Percentiles rank a stretch among this genome's conserved stretches.
Conservation (phyloP, 192 early-diverging fungal species). For the Backusella circina region DNA sequence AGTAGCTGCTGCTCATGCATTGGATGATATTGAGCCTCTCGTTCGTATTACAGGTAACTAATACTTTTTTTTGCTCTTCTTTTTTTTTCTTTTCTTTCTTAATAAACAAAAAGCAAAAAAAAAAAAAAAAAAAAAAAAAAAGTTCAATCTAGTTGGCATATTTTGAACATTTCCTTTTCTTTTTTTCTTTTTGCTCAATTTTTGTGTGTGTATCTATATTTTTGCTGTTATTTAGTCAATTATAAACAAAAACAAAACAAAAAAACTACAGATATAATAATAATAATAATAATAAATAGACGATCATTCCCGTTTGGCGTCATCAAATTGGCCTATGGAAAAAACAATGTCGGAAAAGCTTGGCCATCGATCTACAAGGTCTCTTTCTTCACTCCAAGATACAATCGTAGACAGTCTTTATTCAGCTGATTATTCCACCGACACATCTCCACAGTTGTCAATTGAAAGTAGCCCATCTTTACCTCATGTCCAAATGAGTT, state of each 20-base stretch:
- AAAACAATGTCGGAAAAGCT: not conserved
- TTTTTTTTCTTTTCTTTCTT: not conserved
- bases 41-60: not conserved
- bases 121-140: not conserved
- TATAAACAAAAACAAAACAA: not conserved
- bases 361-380: not conserved
- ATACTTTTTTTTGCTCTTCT: not conserved
- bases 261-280: not conserved
- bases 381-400: not conserved
- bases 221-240: not conserved
- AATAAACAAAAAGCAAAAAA: not conserved
- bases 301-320: not conserved
- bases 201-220: not conserved
- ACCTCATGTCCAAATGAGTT: slow-evolving; percentile 5
- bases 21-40: slow-evolving; percentile 12
- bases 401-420: not conserved
- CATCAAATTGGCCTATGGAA: not conserved
- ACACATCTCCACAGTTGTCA: not conserved
- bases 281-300: not conserved
- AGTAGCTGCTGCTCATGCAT: slow-evolving; percentile 16
- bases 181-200: not conserved
- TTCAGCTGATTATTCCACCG: not conserved
- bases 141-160: too few species aligned
- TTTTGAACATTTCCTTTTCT: not conserved
- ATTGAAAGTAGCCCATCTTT: slow-evolving; percentile 3